phyloP scores from a whole-genome alignment of 2,329 filamentous ascomycete genomes.

The Diaporthe caulivora region DNA sequence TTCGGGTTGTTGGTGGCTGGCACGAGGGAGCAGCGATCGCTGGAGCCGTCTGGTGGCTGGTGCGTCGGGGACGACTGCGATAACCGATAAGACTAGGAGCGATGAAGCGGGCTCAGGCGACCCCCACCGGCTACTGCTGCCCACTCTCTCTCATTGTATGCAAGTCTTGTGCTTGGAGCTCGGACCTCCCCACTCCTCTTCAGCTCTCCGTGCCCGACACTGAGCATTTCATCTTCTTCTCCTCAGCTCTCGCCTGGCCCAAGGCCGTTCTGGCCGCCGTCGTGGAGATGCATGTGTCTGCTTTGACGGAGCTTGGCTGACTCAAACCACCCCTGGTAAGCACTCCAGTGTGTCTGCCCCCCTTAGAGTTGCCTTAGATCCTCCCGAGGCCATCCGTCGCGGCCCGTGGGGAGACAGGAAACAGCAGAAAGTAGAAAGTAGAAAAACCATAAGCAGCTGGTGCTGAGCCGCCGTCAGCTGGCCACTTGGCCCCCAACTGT shows the following conservation, averaged over 20 bases:
- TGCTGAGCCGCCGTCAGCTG: neutral
- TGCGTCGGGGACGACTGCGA: neutral
- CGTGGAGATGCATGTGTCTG: slow-evolving; percentile 1
- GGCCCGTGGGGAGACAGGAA: no score
- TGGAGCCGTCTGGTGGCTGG: slow-evolving; percentile 9
- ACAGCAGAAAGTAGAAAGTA: neutral
- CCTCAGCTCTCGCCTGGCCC: neutral
- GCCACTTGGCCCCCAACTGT: slow-evolving; percentile 1
- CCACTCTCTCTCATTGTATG: no score
- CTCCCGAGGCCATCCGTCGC: neutral
- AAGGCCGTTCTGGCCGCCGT: neutral
- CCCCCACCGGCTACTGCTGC: slow-evolving; percentile 5
- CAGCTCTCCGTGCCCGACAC: neutral
- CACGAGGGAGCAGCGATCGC: neutral
- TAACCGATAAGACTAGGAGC: slow-evolving; percentile 2
- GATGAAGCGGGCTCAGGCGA: neutral
- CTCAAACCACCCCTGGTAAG: neutral
- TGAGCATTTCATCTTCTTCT: no score
- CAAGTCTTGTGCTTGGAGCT: slow-evolving; percentile 7
- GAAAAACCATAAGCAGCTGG: neutral
- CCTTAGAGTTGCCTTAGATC: slow-evolving; percentile 4
- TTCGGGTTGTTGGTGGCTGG: slow-evolving; percentile 13
- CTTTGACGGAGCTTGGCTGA: neutral
- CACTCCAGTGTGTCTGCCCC: neutral
- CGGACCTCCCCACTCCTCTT: slow-evolving; percentile 7